Conservation (phyloP, 2,329 filamentous ascomycete species). For the Stagonosporopsis tanaceti region DNA sequence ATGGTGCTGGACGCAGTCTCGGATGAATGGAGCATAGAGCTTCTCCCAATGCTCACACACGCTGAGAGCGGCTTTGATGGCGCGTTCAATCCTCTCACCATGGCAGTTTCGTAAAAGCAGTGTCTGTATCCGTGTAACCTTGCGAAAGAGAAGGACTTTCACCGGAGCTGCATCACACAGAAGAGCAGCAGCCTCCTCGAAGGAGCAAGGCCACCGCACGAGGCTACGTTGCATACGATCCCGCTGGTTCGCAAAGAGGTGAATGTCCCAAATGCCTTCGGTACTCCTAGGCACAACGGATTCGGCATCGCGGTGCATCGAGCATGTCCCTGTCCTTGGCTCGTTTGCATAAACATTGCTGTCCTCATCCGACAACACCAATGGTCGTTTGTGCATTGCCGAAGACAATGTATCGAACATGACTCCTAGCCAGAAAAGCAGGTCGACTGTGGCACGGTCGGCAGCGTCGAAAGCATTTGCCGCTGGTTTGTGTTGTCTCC, state of each 20-base stretch:
- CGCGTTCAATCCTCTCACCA: conserved; percentile 56
- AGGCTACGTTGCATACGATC: conserved; percentile 24
- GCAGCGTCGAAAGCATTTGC: conserved; percentile 39
- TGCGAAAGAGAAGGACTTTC: conserved; percentile 66
- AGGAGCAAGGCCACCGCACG: conserved; percentile 64
- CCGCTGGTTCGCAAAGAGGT: conserved; percentile 46
- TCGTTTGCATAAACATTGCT: conserved; percentile 48
- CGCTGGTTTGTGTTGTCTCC: conserved; percentile 25
- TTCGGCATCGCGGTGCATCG: conserved; percentile 9
- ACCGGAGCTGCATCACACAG: conserved; percentile 64
- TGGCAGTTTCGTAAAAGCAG: conserved; percentile 54
- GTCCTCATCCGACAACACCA: conserved; percentile 57
- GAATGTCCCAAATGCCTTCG: conserved; percentile 51
- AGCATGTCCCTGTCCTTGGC: conserved; percentile 6
- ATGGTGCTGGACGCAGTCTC: conserved; percentile 61
- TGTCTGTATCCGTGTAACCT: conserved; percentile 64
- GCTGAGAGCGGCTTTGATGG: conserved; percentile 57
- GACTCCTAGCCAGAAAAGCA: conserved; percentile 66
- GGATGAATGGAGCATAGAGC: conserved; percentile 61
- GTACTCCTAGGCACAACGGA: not conserved
- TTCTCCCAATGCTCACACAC: conserved; percentile 65
- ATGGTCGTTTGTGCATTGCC: conserved; percentile 59
- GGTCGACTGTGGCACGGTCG: conserved; percentile 58
- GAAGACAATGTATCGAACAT: conserved; percentile 68
- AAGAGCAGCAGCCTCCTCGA: conserved; percentile 59